Base-by-base conservation (phyloP, 768 basidiomycete genomes). In the Pisolithus orientalis region DNA sequence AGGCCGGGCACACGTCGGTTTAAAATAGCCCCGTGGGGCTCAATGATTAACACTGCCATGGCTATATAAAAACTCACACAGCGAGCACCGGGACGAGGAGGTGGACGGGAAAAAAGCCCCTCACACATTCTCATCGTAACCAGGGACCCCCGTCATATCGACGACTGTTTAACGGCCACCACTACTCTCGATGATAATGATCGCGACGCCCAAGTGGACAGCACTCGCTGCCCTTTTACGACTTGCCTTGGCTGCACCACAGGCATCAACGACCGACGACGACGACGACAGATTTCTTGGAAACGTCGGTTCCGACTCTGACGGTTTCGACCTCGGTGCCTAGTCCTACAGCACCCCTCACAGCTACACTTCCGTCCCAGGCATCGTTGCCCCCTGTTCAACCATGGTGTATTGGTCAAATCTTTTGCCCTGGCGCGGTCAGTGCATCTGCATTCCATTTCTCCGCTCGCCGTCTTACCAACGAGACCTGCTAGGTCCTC, bases 361-460 rank as follows among this genome's bases (percentile, higher is more conserved):
- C 70, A 38, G 67, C 76, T 17, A 53, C 69, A n/a, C 62, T 90
- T 38, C 86, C 88, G 14, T 82, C 86, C 1, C 85, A 89, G 59
- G 78, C 67, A 24, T 66, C 80, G 6, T 57, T 84, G 14, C 85
- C 89, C 16, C 85, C 87, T 0, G 72, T 68, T 39, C 90, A 92
- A 69, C 67, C 75, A 42, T 92, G 90, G 90, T 92, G 90, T 62
- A 76, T 79, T 0, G 78, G 78, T 44, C 68, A 85, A 49, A 90
- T 93, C 49, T 93, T 90, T 70, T 93, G 90, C 63, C 76, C 89
- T 2, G 91, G 91, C 34, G 50, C 75, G 25, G 90, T 90, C 62
- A 54, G 84, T 58, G 17, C 17, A 11, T 37, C 29, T 10, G 14
- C 6, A 2, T 6, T 8, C 6, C 16, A n/a, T 5, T 48, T 21